A percentile compares a stretch with the other conserved stretches of the same genome.
Conservation (phyloP, 176 grass and related monocot genomes). For the Chloris gayana region DNA sequence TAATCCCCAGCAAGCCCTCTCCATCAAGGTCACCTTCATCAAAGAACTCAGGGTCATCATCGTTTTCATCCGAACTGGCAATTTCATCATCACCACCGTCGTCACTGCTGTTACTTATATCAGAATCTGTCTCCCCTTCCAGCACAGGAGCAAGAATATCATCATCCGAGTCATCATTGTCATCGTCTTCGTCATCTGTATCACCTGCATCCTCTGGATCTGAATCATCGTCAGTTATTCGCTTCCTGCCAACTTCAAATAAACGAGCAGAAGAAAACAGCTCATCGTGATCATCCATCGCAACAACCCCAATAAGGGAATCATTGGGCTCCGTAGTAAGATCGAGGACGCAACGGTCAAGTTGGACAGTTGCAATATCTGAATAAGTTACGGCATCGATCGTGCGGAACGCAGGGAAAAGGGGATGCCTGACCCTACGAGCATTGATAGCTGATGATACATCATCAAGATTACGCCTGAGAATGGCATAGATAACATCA, state of each 20-base stretch:
- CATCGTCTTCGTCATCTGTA: constrained; percentile 64
- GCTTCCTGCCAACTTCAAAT: constrained; percentile 89
- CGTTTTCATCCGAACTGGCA: constrained; percentile 64
- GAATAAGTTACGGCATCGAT: constrained; percentile 90
- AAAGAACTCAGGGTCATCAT: constrained; percentile 63
- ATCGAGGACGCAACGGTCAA: constrained; percentile 89
- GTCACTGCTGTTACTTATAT: constrained; percentile 60
- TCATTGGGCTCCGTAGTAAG: constrained; percentile 80
- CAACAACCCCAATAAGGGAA: constrained; percentile 79
- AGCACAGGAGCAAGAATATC: constrained; percentile 46
- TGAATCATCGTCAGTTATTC: constrained; percentile 89
- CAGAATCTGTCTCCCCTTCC: constrained; percentile 64
- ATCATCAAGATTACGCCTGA: constrained; percentile 90
- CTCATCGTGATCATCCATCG: constrained; percentile 93
- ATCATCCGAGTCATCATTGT: constrained; percentile 74
- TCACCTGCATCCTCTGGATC: constrained; percentile 93
- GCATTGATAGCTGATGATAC: constrained; percentile 71
- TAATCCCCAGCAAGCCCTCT: constrained; percentile 62
- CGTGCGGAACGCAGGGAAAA: constrained; percentile 91
- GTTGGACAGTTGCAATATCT: constrained; percentile 89
- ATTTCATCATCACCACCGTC: constrained; percentile 62
- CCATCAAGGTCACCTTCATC: constrained; percentile 64
- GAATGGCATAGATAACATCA: constrained; percentile 89
- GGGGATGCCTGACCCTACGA: constrained; percentile 76
- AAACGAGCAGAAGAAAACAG: constrained; percentile 82